phyloP scores from a whole-genome alignment of 2,329 filamentous ascomycete species.

The Aspergillus amoenus region DNA sequence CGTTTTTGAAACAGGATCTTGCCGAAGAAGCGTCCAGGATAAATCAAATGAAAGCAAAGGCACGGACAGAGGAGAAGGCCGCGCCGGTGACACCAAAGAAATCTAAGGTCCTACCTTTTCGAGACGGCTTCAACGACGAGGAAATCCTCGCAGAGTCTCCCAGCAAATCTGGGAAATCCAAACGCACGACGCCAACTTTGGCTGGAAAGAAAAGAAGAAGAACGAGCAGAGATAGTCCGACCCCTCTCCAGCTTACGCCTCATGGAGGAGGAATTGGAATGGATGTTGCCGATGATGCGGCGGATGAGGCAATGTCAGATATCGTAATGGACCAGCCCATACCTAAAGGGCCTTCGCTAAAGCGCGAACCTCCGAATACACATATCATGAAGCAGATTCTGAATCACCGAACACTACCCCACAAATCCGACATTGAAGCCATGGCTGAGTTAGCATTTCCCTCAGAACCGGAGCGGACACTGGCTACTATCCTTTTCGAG shows the following conservation, averaged over 20 bases:
- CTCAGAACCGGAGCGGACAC: slow-evolving; percentile 46
- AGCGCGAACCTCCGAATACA: slow-evolving; percentile 26
- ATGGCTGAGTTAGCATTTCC: slow-evolving; percentile 55
- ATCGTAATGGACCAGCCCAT: slow-evolving; percentile 24
- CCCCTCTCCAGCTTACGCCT: slow-evolving; percentile 45
- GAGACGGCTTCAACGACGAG: slow-evolving; percentile 65
- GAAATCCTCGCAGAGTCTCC: slow-evolving; percentile 58
- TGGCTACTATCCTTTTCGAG: slow-evolving; percentile 58
- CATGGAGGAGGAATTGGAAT: slow-evolving; percentile 24
- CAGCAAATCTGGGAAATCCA: slow-evolving; percentile 51
- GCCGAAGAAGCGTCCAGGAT: slow-evolving; percentile 54
- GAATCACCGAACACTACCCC: slow-evolving; percentile 52
- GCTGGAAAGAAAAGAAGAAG: slow-evolving; percentile 60
- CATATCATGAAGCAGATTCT: slow-evolving; percentile 55
- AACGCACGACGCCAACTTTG: slow-evolving; percentile 55
- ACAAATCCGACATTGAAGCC: slow-evolving; percentile 55
- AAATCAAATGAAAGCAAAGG: slow-evolving; percentile 42
- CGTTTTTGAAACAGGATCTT: slow-evolving; percentile 61
- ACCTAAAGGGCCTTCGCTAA: slow-evolving; percentile 22
- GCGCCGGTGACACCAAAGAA: slow-evolving; percentile 53
- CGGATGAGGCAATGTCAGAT: slow-evolving; percentile 22
- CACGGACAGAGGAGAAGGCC: slow-evolving; percentile 33
- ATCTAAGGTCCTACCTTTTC: slow-evolving; percentile 47
- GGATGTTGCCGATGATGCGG: slow-evolving; percentile 27
- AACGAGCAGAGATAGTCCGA: slow-evolving; percentile 53